Base-by-base conservation (phyloP, 805 yeast species). In the Vanderwaltozyma polyspora region DNA sequence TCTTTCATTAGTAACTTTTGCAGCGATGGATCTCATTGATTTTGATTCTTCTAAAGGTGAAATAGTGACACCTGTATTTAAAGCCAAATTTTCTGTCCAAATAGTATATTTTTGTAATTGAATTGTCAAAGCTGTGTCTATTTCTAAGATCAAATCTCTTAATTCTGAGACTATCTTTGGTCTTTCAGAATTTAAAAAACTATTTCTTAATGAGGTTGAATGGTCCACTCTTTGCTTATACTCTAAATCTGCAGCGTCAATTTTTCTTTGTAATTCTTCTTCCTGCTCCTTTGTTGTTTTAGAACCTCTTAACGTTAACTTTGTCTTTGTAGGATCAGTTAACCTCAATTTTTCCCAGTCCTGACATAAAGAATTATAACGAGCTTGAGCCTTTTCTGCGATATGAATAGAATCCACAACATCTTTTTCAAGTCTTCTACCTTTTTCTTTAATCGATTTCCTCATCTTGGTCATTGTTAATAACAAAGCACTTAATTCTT, bases 41-140 rank as follows among this genome's bases (percentile, higher is more conserved):
- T 51, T 51, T 36, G 69, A 69, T 14, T 63, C 49, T 29, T 70
- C 63, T 32, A 89, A 61, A 3, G 97, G 97, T 31, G 80, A 64
- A 5, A 91, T 68, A 39, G 81, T 74, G 27, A 86, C 80, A 19
- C 96, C 97, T 14, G 82, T 69, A 49, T 87, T 86, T 62, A 91
- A 70, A 13, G 83, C 69, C 37, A 82, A 67, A 15, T 84, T 82
- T 59, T 89, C 97, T 34, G 77, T 73, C 68, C 84, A 80, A 21
- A 89, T 82, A 3, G 96, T 79, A 56, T 79, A 89, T 52, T 86
- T 85, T 48, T 83, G 89, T 36, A 91, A 64, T 58, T 89, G 95
- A 33, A 87, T 74, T 41, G 84, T 74, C 67, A 89, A 64, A 8
- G 96, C 97, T 32, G 84, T 75, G 57, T 91, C 97, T 52, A 84